Percentiles rank a stretch among this genome's conserved stretches.
phyloP scores from a whole-genome alignment of 257 asterid genomes.

The Solanum megistacrolobum region DNA sequence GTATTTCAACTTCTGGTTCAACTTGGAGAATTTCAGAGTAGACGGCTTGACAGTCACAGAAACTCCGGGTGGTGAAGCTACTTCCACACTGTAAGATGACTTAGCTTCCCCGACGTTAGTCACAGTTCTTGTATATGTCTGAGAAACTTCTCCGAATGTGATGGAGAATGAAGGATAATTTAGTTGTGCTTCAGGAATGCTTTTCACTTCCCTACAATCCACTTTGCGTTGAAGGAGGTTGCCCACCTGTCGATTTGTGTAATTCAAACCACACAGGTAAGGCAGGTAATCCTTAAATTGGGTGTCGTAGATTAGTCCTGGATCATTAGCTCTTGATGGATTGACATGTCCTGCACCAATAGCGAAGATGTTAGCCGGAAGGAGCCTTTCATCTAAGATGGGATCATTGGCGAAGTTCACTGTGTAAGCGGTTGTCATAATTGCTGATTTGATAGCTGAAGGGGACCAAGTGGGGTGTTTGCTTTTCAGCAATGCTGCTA shows the following conservation, averaged over 20 bases:
- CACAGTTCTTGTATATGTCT: conserved; percentile 28
- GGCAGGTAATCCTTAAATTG: conserved; percentile 32
- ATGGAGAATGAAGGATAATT: conserved; percentile 20
- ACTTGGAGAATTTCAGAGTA: conserved; percentile 7
- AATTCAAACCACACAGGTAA: conserved; percentile 39
- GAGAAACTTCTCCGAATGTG: background rate
- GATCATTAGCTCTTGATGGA: conserved; percentile 31
- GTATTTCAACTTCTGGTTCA: conserved; percentile 22
- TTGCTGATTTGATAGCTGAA: conserved; percentile 43
- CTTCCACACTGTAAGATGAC: conserved; percentile 17
- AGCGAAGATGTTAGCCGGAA: conserved; percentile 23
- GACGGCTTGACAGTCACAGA: conserved; percentile 24
- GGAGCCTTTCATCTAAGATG: conserved; percentile 24
- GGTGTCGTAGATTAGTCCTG: conserved; percentile 45
- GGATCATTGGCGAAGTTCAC: conserved; percentile 12
- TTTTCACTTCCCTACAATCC: conserved; percentile 9
- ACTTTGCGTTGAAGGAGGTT: conserved; percentile 8
- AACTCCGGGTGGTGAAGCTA: conserved; percentile 15
- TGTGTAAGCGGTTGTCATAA: conserved; percentile 42
- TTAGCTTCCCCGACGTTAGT: conserved; percentile 28
- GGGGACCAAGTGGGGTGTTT: conserved; percentile 2
- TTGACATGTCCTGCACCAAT: conserved; percentile 45
- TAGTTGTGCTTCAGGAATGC: conserved; percentile 20
- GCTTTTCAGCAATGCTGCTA: background rate
- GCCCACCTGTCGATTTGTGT: conserved; percentile 18